Evolutionary conservation across 306 rosid species (phyloP).

Genomic region (Cicer arietinum): DNA sequence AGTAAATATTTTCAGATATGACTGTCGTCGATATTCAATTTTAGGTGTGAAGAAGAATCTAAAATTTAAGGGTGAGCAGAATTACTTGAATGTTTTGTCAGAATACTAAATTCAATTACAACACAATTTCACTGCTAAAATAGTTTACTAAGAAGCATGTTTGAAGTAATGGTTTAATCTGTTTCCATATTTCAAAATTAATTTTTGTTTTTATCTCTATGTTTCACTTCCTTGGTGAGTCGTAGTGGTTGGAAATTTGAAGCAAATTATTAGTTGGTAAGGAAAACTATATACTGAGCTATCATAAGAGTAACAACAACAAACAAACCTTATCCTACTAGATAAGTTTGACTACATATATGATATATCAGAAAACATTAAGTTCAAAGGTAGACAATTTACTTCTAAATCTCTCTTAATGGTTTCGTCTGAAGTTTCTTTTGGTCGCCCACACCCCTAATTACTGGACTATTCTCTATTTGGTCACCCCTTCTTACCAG

Average conservation of each 20-base stretch:
- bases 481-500: background rate
- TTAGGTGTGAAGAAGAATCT: slow-evolving; percentile 12
- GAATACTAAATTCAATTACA: slow-evolving; percentile 4
- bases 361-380: background rate
- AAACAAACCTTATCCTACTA: background rate
- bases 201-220: background rate
- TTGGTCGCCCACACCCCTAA: background rate
- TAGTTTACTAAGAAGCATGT: background rate
- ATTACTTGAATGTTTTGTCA: background rate
- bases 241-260: slow-evolving; percentile 7
- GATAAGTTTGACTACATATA: background rate
- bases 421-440: background rate
- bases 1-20: background rate
- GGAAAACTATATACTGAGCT: slow-evolving; percentile 10
- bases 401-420: slow-evolving; percentile 14
- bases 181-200: background rate
- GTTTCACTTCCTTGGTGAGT: background rate
- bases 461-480: slow-evolving; percentile 2
- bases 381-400: background rate
- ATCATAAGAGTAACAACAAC: background rate
- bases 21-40: background rate
- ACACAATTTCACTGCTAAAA: background rate
- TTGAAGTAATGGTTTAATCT: background rate
- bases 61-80: background rate
- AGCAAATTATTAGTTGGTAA: background rate